Base-by-base conservation (phyloP, 164 flowering plant genomes). In the Nelumbo lutea region DNA sequence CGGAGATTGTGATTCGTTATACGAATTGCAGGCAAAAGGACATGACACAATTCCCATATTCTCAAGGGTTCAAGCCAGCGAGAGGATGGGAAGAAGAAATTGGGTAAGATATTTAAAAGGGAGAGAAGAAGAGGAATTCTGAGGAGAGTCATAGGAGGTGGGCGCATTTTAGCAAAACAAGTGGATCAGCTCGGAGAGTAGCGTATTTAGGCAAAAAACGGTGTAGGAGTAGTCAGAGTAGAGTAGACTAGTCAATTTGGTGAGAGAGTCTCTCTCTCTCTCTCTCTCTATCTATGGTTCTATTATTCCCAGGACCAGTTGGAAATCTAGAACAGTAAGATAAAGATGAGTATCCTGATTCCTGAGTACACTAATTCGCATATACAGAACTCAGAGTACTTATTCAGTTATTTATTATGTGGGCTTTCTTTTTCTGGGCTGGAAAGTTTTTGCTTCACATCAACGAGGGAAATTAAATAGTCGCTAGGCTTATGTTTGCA, bases 21-120 rank as follows among this genome's bases (percentile, higher is more conserved):
- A 41, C 61, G 73, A 50, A 42, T 68, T 73, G 65, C 73, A 77
- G 42, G 76, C 60, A 50, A 78, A 70, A 59, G 80, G 77, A 76
- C 79, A 81, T 64, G 81, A 72, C 42, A 80, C 68, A 61, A 84
- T 41, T 39, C 82, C 83, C 87, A 83, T 85, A 64, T 69, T 68
- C 58, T 57, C 15, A 40, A 42, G 9, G 48, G 27, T 3, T 4
- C 13, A 9, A 40, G 40, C 44, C 64, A 45, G 64, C 42, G 59
- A 60, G 56, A 63, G 45, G 42, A 57, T 60, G 47, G 51, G 57
- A 50, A 13, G 43, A 15, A 2, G 41, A 14, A 6, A 67, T 63
- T 5, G 1, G 27, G 27, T 27, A 27, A 27, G 27, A 13, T 53
- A n/a, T 59, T 52, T 55, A 61, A 58, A 66, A 46, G n/a, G 59